Base-by-base conservation (phyloP, 2,329 filamentous ascomycete species). In the Phialophora macrospora region DNA sequence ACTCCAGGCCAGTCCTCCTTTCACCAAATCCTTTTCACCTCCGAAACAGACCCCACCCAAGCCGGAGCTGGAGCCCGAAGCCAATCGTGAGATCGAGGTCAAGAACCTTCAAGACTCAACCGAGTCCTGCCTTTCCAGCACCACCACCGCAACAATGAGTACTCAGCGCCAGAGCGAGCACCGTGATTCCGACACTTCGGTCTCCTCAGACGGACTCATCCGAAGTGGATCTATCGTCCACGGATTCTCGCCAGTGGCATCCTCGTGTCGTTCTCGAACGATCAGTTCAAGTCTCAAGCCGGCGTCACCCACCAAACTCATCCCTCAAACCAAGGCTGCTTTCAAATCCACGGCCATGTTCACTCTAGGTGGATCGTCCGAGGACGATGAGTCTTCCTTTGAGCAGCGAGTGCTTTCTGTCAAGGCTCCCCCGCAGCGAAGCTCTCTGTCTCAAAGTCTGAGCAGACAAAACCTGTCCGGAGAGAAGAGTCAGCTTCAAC, bases 301-400 rank as follows among this genome's bases (percentile, higher is more conserved):
- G 1, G 52, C 48, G 4, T 32, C 56, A 4, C 41, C 59, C 11
- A 57, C 67, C 28, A 67, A 67, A 32, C 51, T 65, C 14, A 66
- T 67, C 24, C 55, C 62, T 22, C 57, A 44, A 52, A n/a, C 57
- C 44, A 66, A 60, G 28, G 56, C 22, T 30, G 51, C 63, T 11
- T 34, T 64, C 17, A 62, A 61, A 70, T 89, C 92, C 73, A 86
- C 87, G 72, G 84, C 87, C 57, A 87, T 88, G 78, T 87, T 87
- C 71, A 82, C 83, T 5, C 84, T 97, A 6, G 93, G 93, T 57
- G 93, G 92, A 60, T 96, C 92, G 0, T 96, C 91, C 58, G 93
- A 90, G 32, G 92, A 93, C 71, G 92, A 95, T 66, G 89, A 91
- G 68, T 91, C 88, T 76, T 96, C 92, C 0, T 84, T 89, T 54